Base-by-base conservation (phyloP, 1,284 basidiomycete genomes). In the Leccinum variabile region DNA sequence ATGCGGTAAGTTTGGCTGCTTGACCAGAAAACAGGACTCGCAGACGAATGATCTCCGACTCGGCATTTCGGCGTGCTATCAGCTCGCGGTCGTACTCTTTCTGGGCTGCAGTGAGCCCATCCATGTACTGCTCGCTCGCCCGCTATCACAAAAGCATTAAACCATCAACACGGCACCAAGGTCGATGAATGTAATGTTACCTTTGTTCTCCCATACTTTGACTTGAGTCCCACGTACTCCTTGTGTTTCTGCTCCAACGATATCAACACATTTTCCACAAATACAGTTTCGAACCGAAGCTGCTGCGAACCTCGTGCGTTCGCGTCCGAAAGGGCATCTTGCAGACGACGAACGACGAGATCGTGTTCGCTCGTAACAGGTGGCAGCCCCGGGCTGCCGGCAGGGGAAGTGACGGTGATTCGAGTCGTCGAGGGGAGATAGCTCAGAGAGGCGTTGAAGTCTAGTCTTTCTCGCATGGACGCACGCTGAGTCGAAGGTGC, bases 1-100 rank as follows among this genome's bases (percentile, higher is more conserved):
- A 81, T 13, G 91, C 86, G 5, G 92, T 92, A 32, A 98, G 82
- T 62, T 92, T 86, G 14, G 90, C 92, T 6, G 90, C 94, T 76
- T 98, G 96, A 5, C 94, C 93, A 60, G 94, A 92, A 14, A 98
- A 81, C 63, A 96, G 83, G 32, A 94, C 86, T 53, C 94, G 83
- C 41, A 99, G 79, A 56, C 91, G 84, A 16, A 89, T 90, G 66
- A 98, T 92, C 78, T 97, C 95, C 0, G 91, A 88, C 78, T 98
- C 95, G 2, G 94, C 92, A 66, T 97, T 95, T 25, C 91, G 86
- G 22, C 96, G 85, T 33, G 90, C 87, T 60, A 91, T 88, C 54
- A 95, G 82, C 76, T 98, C 96, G 61, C 86, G 87, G 74, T 97
- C 95, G 72, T 96, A 98, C 75, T 98, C 96, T 59, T 91, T 89